Conservation (phyloP, 768 basidiomycete species). For the Boletus rubroflammeus region DNA sequence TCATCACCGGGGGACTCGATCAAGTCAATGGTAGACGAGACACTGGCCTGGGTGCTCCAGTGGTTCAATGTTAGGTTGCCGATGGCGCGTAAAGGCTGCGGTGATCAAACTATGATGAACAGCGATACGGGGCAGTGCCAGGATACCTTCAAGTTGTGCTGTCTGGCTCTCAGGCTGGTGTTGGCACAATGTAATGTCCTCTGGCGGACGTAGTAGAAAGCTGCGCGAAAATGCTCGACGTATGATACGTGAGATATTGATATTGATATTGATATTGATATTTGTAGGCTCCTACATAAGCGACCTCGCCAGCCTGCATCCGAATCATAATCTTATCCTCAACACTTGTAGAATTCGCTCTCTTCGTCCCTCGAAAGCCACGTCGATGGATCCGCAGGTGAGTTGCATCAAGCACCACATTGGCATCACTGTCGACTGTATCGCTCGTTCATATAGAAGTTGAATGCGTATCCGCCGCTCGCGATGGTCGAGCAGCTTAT, state of each 20-base stretch:
- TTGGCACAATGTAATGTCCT: not conserved
- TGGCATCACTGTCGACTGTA: conserved; percentile 48
- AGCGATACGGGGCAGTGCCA: not conserved
- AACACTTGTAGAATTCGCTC: not conserved
- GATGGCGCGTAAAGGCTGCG: not conserved
- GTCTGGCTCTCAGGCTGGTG: not conserved
- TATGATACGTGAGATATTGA: too few relatives aligned
- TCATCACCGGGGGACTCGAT: conserved; percentile 42
- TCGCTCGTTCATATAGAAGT: conserved; percentile 53
- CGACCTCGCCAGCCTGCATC: not conserved
- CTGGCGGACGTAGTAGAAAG: conserved; percentile 10
- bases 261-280: too few relatives aligned
- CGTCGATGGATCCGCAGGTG: conserved; percentile 51
- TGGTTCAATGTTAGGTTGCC: not conserved
- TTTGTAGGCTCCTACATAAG: conserved; percentile 8
- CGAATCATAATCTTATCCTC: not conserved
- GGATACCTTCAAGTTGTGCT: not conserved
- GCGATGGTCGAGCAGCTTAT: conserved; percentile 75
- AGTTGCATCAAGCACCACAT: conserved; percentile 5
- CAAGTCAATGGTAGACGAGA: not conserved
- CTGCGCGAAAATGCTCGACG: not conserved
- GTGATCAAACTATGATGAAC: not conserved
- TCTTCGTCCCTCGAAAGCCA: not conserved
- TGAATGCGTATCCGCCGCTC: conserved; percentile 68
- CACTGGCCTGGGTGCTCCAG: not conserved